Evolutionary conservation across 345 rosid species (phyloP).

Genomic region (Moricandia moricandioides): DNA sequence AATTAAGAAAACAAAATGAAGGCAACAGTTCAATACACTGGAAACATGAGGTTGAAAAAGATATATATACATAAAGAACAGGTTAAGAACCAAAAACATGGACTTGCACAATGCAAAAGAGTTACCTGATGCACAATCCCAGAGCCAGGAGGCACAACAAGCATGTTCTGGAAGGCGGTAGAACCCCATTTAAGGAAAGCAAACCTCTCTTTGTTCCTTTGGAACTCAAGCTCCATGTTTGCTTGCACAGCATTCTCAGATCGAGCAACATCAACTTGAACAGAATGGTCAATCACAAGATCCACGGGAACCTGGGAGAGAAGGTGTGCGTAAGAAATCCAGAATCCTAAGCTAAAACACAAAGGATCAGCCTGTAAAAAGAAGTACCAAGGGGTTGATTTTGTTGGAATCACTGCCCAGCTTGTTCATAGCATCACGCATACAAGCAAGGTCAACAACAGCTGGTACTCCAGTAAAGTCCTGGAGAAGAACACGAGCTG

Average conservation of each 20-base stretch:
- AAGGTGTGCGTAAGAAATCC: neutral
- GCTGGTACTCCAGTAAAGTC: conserved; percentile 99
- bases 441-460: conserved; percentile 93
- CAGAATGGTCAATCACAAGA: conserved; percentile 97
- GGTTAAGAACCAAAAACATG: neutral
- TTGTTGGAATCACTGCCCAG: conserved; percentile 85
- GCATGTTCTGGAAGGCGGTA: conserved; percentile 83
- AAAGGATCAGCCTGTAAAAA: neutral
- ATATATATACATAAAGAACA: neutral
- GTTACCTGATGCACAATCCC: conserved; percentile 95
- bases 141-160: conserved; percentile 95
- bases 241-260: conserved; percentile 90
- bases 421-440: conserved; percentile 97
- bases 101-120: neutral
- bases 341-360: neutral
- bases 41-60: neutral
- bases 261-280: conserved; percentile 91
- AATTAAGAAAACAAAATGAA: neutral
- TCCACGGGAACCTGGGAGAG: conserved; percentile 81
- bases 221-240: conserved; percentile 90
- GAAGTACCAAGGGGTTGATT: conserved; percentile 80
- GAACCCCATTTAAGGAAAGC: conserved; percentile 97
- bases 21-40: neutral
- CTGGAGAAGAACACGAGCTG: conserved; percentile 80
- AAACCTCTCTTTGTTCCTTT: conserved; percentile 84